Percentiles rank a stretch among this genome's conserved stretches.
phyloP scores from a whole-genome alignment of 192 early-diverging fungal genomes.

The Helicostylum pulchrum region DNA sequence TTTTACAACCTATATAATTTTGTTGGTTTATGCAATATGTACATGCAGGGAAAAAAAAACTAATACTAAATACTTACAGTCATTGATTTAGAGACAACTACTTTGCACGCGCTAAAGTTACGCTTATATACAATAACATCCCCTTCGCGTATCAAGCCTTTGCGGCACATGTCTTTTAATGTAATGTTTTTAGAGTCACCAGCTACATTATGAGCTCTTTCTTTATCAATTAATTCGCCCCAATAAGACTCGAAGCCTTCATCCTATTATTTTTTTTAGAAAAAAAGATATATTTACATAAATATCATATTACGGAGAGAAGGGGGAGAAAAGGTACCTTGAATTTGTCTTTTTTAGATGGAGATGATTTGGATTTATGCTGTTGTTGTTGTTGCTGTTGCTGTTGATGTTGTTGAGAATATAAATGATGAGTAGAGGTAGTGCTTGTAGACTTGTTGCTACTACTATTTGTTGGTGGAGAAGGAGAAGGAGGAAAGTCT shows the following conservation, averaged over 20 bases:
- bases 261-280: slow-evolving; percentile 7
- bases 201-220: slow-evolving; percentile 34
- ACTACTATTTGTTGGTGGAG: neutral
- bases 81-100: slow-evolving; percentile 35
- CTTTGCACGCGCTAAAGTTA: slow-evolving; percentile 40
- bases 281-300: neutral
- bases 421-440: neutral
- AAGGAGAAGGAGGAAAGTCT: neutral
- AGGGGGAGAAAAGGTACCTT: neutral
- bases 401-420: neutral
- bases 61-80: slow-evolving; percentile 17
- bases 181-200: slow-evolving; percentile 42
- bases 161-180: slow-evolving; percentile 42
- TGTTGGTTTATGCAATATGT: neutral
- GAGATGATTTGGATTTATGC: neutral
- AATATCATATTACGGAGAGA: neutral
- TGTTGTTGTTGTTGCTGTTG: neutral
- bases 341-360: slow-evolving; percentile 8
- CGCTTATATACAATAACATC: slow-evolving; percentile 38
- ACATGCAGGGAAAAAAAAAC: neutral
- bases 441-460: no score
- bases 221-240: slow-evolving; percentile 31
- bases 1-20: slow-evolving; percentile 31
- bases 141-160: slow-evolving; percentile 34
- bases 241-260: slow-evolving; percentile 31